Base-by-base conservation (phyloP, 768 basidiomycete species). In the Suillus subluteus region DNA sequence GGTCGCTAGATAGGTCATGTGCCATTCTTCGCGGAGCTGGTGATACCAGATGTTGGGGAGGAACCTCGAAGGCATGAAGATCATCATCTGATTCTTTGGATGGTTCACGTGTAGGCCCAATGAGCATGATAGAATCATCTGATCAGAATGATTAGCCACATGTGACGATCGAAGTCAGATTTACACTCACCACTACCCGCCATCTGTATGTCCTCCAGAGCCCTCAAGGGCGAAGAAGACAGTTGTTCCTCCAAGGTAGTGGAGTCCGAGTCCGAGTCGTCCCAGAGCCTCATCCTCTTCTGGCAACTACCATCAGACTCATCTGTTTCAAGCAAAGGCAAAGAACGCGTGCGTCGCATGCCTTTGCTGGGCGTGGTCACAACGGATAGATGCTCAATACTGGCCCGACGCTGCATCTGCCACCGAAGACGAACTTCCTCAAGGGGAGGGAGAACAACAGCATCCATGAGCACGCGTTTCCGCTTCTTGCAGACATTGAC, bases 41-140 rank as follows among this genome's bases (percentile, higher is more conserved):
- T 9, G 90, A 92, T 46, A 87, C 84, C 40, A 91, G 75, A 70
- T 88, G 87, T 67, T 85, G 84, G n/a, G 90, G 89, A 0, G 88
- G 91, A 21, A 91, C 87, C 74, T 90, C 88, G 0, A 89, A 89
- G 35, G 86, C 66, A 67, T 82, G 81, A 0, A 83, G 84, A 68
- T 91, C 88, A 65, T 92, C 89, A 69, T 91, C 90, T 4, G 90
- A 91, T 15, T 79, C 73, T 62, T 83, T 77, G 1, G 67, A 43
- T 46, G 30, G 13, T 18, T 40, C 46, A n/a, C 35, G 66, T 26
- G 58, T 62, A 16, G 23, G 50, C 46, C 46, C 50, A 23, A 46
- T 62, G 32, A 79, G 69, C 73, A 81, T 79, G 68, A 86, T 83
- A 0, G 86, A 86, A 66, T 87, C 86, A 65, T 86, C 85, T 86